Evolutionary conservation across 192 early-diverging fungal genomes (phyloP).

Genomic region (Backusella morwellensis): DNA sequence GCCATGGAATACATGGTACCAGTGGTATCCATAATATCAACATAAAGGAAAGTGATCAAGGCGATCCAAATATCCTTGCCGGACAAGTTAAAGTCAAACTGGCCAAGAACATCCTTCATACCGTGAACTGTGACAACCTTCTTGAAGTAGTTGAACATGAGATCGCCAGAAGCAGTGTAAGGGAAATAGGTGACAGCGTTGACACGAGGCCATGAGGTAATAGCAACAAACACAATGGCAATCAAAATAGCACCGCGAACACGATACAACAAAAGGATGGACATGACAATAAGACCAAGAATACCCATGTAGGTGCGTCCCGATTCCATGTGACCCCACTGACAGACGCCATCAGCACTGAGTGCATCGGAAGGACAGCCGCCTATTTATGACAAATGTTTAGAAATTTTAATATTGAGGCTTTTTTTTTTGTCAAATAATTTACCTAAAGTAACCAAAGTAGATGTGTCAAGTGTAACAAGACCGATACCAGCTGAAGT

Average conservation of each 20-base stretch:
- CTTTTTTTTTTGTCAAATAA: background rate
- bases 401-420: background rate
- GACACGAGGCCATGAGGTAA: conserved; percentile 71
- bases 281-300: conserved; percentile 70
- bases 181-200: conserved; percentile 77
- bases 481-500: conserved; percentile 80
- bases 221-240: conserved; percentile 66
- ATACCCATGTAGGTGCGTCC: conserved; percentile 59
- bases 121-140: conserved; percentile 66
- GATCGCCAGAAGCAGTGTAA: conserved; percentile 56
- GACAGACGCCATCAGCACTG: conserved; percentile 58
- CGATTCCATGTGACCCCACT: conserved; percentile 57
- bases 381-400: background rate
- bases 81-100: conserved; percentile 62
- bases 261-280: conserved; percentile 58
- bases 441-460: conserved; percentile 61
- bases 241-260: conserved; percentile 73
- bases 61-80: conserved; percentile 73
- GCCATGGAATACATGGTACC: conserved; percentile 87
- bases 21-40: conserved; percentile 86
- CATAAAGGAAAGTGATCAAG: conserved; percentile 80
- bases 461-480: conserved; percentile 57
- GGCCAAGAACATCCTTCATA: conserved; percentile 54
- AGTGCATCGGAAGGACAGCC: conserved; percentile 59
- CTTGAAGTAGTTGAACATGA: conserved; percentile 68